A percentile compares a stretch with the other conserved stretches of the same genome.
Evolutionary conservation across 2,329 filamentous ascomycete genomes (phyloP).

Genomic region (Claviceps pusilla): DNA sequence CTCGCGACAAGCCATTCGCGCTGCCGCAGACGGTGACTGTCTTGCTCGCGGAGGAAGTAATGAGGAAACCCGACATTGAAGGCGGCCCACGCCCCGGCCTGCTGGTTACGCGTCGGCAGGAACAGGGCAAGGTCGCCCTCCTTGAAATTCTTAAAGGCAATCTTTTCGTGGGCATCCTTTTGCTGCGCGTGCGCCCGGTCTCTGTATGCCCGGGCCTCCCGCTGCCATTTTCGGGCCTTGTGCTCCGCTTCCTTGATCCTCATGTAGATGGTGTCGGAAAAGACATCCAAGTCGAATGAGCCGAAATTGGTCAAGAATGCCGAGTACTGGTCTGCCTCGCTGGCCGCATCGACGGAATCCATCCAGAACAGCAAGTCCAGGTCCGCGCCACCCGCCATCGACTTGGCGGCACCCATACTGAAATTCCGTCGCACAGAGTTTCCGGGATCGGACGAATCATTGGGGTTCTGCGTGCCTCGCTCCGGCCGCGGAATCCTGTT

Average conservation of each 20-base stretch:
- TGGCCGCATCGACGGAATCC: slow-evolving; percentile 46
- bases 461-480: slow-evolving; percentile 37
- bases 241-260: slow-evolving; percentile 88
- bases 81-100: slow-evolving; percentile 88
- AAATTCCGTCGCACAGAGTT: slow-evolving; percentile 39
- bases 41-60: slow-evolving; percentile 89
- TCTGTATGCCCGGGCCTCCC: slow-evolving; percentile 71
- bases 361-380: slow-evolving; percentile 72
- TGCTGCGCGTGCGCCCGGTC: slow-evolving; percentile 72
- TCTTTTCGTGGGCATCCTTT: slow-evolving; percentile 85
- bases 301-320: slow-evolving; percentile 60
- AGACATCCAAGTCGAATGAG: slow-evolving; percentile 68
- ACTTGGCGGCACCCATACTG: slow-evolving; percentile 28
- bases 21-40: slow-evolving; percentile 66
- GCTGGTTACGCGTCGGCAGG: slow-evolving; percentile 85
- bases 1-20: slow-evolving; percentile 82
- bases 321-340: slow-evolving; percentile 59
- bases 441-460: slow-evolving; percentile 42
- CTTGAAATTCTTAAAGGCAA: slow-evolving; percentile 90
- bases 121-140: slow-evolving; percentile 91
- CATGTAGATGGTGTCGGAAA: slow-evolving; percentile 73
- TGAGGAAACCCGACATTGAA: slow-evolving; percentile 97
- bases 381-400: slow-evolving; percentile 47
- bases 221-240: slow-evolving; percentile 82
- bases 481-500: slow-evolving; percentile 54